phyloP scores from a whole-genome alignment of 768 basidiomycete genomes.

The Exidia glandulosa region DNA sequence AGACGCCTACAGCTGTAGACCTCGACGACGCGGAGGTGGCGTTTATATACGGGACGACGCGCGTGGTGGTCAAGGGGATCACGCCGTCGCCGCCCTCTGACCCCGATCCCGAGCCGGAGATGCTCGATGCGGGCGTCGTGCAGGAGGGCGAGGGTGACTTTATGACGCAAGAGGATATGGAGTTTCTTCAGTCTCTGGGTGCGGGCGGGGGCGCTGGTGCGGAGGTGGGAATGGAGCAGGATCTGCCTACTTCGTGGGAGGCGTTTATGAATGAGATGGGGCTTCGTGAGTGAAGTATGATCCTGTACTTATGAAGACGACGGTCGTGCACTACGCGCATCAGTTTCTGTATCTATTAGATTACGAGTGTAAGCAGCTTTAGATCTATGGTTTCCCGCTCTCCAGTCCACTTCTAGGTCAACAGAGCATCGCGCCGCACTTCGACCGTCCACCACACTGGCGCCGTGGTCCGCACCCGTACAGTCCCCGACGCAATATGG shows the following conservation, averaged over 20 bases:
- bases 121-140: too few species aligned
- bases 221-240: not conserved
- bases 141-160: too few species aligned
- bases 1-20: not conserved
- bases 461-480: constrained; percentile 62
- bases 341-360: too few species aligned
- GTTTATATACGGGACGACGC: not conserved
- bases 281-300: not conserved
- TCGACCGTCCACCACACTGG: constrained; percentile 91
- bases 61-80: not conserved
- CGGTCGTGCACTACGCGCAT: too few species aligned
- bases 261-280: not conserved
- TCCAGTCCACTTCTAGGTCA: too few species aligned
- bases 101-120: not conserved
- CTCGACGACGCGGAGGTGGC: not conserved
- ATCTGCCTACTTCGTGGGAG: not conserved
- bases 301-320: not conserved
- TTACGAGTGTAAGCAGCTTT: too few species aligned
- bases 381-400: too few species aligned
- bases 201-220: not conserved
- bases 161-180: too few species aligned
- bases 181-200: not conserved
- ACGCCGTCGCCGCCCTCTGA: too few species aligned
- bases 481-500: constrained; percentile 61
- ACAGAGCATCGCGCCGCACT: too few species aligned